These are phyloP conservation scores for Leccinum arenicola DNA, from an alignment of 768 basidiomycete genomes.

Conservation along the genomic window DNA sequence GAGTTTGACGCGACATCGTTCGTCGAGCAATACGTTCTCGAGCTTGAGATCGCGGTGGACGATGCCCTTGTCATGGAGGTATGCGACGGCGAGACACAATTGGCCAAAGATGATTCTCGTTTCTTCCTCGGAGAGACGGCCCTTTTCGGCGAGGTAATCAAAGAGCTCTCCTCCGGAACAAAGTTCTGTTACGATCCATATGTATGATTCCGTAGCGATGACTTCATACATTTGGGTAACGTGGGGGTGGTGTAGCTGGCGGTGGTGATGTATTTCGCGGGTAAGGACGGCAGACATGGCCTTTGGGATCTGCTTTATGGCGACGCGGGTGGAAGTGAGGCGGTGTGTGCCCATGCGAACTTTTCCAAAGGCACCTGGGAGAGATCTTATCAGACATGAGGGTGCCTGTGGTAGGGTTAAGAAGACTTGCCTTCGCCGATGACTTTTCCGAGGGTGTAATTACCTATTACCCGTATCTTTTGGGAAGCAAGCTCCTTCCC, in stretches of 20 bases:
- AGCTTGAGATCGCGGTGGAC: slow-evolving; percentile 97
- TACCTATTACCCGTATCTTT: slow-evolving; percentile 89
- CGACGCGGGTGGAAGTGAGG: slow-evolving; percentile 86
- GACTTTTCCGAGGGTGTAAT: slow-evolving; percentile 89
- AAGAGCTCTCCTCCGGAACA: slow-evolving; percentile 97
- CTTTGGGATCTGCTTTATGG: slow-evolving; percentile 98
- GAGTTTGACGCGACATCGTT: slow-evolving; percentile 86
- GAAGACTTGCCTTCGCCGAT: slow-evolving; percentile 84
- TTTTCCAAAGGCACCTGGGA: slow-evolving; percentile 88
- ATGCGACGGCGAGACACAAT: slow-evolving; percentile 88
- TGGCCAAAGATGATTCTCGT: slow-evolving; percentile 92
- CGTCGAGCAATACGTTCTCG: slow-evolving; percentile 91
- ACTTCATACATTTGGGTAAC: slow-evolving; percentile 97
- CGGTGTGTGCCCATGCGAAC: slow-evolving; percentile 94
- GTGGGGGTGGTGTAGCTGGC: slow-evolving; percentile 92
- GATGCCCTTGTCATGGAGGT: slow-evolving; percentile 88
- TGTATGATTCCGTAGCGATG: slow-evolving; percentile 91
- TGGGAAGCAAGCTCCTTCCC: slow-evolving; percentile 92
- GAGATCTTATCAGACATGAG: slow-evolving; percentile 22
- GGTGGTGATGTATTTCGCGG: slow-evolving; percentile 97
- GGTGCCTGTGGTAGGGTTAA: slow-evolving; percentile 10
- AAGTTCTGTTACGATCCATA: slow-evolving; percentile 97
- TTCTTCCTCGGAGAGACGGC: slow-evolving; percentile 82
- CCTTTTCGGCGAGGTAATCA: slow-evolving; percentile 96
- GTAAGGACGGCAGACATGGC: slow-evolving; percentile 88